These are phyloP conservation scores for Testicularia cyperi DNA, from an alignment of 1,284 basidiomycete species.

Conservation along the genomic window DNA sequence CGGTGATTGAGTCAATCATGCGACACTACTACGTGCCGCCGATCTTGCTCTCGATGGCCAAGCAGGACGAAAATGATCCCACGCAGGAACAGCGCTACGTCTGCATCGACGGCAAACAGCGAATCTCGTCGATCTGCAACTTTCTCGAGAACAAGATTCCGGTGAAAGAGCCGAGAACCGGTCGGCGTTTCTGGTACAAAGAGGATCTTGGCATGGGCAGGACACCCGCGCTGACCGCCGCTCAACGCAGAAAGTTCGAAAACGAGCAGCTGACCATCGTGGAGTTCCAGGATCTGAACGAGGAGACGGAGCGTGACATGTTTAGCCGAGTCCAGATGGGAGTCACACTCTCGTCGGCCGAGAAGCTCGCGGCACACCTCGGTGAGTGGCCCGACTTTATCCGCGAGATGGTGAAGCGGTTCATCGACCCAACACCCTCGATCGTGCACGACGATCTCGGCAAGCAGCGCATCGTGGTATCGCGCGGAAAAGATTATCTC, in stretches of 20 bases:
- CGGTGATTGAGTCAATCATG: constrained; percentile 46
- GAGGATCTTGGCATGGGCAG: constrained; percentile 10
- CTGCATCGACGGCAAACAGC: constrained; percentile 51
- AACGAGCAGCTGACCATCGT: constrained; percentile 39
- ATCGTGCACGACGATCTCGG: constrained; percentile 21
- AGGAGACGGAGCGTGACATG: constrained; percentile 43
- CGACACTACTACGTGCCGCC: constrained; percentile 48
- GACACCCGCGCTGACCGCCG: constrained; percentile 14
- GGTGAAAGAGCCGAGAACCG: constrained; percentile 22
- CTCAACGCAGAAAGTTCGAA: constrained; percentile 35
- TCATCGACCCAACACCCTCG: constrained; percentile 25
- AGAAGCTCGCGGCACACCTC: constrained; percentile 41
- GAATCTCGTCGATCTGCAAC: constrained; percentile 36
- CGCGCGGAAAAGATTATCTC: constrained; percentile 33
- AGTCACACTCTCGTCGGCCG: constrained; percentile 38
- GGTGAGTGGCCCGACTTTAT: constrained; percentile 37
- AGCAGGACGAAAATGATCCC: constrained; percentile 1
- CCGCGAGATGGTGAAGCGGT: constrained; percentile 40
- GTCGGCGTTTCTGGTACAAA: constrained; percentile 30
- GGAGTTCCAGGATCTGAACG: constrained; percentile 31
- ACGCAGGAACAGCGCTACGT: constrained; percentile 14
- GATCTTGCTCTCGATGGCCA: constrained; percentile 33
- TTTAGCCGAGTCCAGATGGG: constrained; percentile 50
- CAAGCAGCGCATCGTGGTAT: constrained; percentile 16
- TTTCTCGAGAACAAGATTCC: constrained; percentile 39